A percentile compares a stretch with the other conserved stretches of the same genome.
phyloP scores from a whole-genome alignment of 305 asterid genomes.

The Rubia peregrina region DNA sequence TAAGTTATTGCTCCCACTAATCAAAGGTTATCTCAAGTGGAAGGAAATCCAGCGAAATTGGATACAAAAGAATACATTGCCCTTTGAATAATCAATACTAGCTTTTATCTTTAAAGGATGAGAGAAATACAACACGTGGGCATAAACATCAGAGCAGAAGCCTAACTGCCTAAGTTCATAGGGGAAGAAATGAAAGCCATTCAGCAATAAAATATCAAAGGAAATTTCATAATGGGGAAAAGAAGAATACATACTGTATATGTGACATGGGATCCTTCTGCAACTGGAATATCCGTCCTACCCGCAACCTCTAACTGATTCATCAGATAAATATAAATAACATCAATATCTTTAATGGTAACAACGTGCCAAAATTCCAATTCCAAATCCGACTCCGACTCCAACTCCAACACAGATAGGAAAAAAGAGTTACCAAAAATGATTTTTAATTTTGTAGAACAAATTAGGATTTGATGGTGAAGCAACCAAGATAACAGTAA shows the following conservation, averaged over 20 bases:
- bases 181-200: neutral
- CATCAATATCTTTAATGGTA: slow-evolving; percentile 10
- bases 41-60: neutral
- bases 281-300: slow-evolving; percentile 92
- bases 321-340: slow-evolving; percentile 10
- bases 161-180: neutral
- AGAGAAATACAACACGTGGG: neutral
- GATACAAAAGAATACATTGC: neutral
- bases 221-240: neutral
- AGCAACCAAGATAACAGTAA: neutral
- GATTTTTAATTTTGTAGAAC: too few relatives aligned
- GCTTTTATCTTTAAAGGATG: neutral
- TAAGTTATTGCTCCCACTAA: neutral
- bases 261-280: slow-evolving; percentile 98
- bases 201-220: neutral
- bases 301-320: slow-evolving; percentile 89
- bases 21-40: neutral
- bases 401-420: neutral
- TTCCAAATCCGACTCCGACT: too few relatives aligned
- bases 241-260: slow-evolving; percentile 57
- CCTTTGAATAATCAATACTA: neutral
- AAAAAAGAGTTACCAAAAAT: neutral
- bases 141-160: neutral
- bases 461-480: neutral
- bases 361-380: neutral